Percentiles rank a stretch among this genome's conserved stretches.
Conservation (phyloP, 352 stramenopile genomes). For the Phytopythium boreale region DNA sequence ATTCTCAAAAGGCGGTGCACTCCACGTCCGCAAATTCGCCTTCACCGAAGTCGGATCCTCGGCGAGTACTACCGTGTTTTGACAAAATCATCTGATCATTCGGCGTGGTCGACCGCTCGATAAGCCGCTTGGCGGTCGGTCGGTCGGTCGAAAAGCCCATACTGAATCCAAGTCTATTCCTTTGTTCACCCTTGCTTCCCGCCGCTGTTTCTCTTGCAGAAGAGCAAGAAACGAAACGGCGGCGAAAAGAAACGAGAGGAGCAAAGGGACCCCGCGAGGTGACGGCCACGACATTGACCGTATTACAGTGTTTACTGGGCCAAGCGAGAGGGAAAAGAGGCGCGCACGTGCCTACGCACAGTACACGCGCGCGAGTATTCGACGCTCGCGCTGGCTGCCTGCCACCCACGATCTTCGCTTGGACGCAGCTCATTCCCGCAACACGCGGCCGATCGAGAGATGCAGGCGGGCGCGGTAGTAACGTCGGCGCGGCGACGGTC, state of each 20-base stretch:
- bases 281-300: no score
- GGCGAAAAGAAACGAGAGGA: constrained; percentile 1
- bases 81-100: no score
- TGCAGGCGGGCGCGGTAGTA: constrained; percentile 14
- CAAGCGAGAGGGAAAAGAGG: not conserved
- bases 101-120: no score
- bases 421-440: not conserved
- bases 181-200: not conserved
- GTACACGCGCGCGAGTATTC: not conserved
- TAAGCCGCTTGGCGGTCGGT: not conserved
- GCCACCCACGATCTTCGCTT: no score
- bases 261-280: not conserved
- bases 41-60: no score
- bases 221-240: constrained; percentile 1
- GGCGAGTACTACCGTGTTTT: no score
- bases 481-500: constrained; percentile 5
- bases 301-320: not conserved
- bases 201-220: constrained; percentile 3
- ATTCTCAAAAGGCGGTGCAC: no score
- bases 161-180: not conserved
- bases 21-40: no score
- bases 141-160: not conserved
- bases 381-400: not conserved
- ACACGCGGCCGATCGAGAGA: not conserved
- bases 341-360: not conserved